Evolutionary conservation across 495 filamentous ascomycete species (phyloP), one percentile per base, ranked within the genome.

Genomic region (Talaromyces borbonicus): DNA sequence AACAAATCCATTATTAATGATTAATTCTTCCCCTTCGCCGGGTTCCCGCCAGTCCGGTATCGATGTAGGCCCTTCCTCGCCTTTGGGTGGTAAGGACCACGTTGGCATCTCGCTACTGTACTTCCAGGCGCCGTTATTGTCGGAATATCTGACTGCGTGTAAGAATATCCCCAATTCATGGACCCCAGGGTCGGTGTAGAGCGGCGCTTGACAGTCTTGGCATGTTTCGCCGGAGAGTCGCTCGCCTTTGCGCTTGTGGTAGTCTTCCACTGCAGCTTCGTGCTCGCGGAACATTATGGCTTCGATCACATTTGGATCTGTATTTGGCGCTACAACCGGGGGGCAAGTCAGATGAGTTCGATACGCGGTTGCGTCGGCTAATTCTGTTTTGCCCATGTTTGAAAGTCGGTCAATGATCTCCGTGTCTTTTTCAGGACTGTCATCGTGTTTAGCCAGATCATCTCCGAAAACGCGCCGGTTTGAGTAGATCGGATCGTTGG

Each of bases 401-500:
- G 75, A 75, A 6, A 98, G 73, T 3, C 86, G 77, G 14, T 84
- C 79, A 53, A 97, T 89, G 49, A 98, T 83, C 56, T 92, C 87
- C 23, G 87, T 85, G 60, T 98, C 92, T 14, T 77, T 79, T 29
- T 87, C 82, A 3, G 75, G 73, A 3, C 69, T 62, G 5, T 70
- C 74, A 49, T 90, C 85, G 41, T 82, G 76, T 40, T 73, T 73
- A 5, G 84, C 92, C 0, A 98, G 75, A 1, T 77, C 73, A 1
- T 79, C 69, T 2, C 93, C 93, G 72, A 93, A 98, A 15, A 97
- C 92, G 38, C 78, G 78, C 47, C 85, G 82, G 56, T 97, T 97
- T 53, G 84, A 87, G 61, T 98, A 98, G 49, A 98, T 98, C 3
- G 92, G 92, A 58, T 98, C 92, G 59, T 97, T 97, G 40, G 83